phyloP scores from a whole-genome alignment of 2,329 filamentous ascomycete genomes.

The Curvularia verruculosa region DNA sequence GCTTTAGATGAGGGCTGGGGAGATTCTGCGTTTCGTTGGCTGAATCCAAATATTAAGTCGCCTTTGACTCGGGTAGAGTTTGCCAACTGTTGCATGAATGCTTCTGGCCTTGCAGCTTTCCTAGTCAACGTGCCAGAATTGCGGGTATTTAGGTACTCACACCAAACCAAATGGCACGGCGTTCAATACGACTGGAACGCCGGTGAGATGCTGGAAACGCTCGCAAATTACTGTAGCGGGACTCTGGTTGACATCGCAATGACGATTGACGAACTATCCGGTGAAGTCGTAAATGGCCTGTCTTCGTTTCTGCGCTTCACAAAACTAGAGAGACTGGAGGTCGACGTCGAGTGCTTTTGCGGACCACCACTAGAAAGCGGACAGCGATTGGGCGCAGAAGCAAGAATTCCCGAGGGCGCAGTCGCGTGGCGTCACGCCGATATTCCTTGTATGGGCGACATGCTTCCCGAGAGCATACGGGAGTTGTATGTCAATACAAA shows the following conservation, averaged over 20 bases:
- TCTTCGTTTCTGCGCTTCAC: slow-evolving; percentile 39
- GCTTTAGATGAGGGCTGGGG: slow-evolving; percentile 42
- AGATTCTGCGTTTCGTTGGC: slow-evolving; percentile 40
- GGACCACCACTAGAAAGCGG: slow-evolving; percentile 45
- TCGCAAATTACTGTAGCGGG: slow-evolving; percentile 33
- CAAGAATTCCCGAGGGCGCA: slow-evolving; percentile 26
- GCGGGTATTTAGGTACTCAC: slow-evolving; percentile 41
- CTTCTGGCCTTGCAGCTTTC: slow-evolving; percentile 31
- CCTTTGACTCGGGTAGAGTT: slow-evolving; percentile 39
- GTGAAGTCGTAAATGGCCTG: slow-evolving; percentile 40
- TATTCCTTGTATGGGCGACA: slow-evolving; percentile 45
- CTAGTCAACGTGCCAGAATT: slow-evolving; percentile 36
- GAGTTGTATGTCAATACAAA: slow-evolving; percentile 42
- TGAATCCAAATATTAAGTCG: slow-evolving; percentile 23
- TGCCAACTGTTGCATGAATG: slow-evolving; percentile 43
- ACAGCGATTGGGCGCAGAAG: slow-evolving; percentile 32
- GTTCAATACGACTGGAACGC: slow-evolving; percentile 44
- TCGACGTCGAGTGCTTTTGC: slow-evolving; percentile 41
- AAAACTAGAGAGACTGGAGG: slow-evolving; percentile 34
- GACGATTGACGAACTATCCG: slow-evolving; percentile 41
- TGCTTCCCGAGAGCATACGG: slow-evolving; percentile 39
- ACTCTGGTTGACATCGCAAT: slow-evolving; percentile 39
- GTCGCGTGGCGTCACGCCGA: slow-evolving; percentile 35
- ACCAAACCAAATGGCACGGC: slow-evolving; percentile 44
- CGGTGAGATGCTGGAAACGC: slow-evolving; percentile 35